Evolutionary conservation across 257 asterid genomes (phyloP).

Genomic region (Echium plantagineum): DNA sequence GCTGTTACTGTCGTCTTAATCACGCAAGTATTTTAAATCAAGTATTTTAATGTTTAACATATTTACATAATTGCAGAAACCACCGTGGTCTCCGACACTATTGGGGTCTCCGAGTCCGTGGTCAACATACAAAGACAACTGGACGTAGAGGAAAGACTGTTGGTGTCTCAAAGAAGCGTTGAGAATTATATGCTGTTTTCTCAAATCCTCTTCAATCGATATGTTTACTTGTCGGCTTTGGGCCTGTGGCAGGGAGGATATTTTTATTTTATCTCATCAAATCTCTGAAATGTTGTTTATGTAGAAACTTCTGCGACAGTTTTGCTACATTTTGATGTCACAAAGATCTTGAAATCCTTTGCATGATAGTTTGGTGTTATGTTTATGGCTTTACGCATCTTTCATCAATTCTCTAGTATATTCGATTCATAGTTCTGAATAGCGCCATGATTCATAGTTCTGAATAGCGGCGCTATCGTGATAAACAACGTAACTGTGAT

Average conservation of each 20-base stretch:
- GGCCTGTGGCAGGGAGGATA: neutral
- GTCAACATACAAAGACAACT: slow-evolving; percentile 94
- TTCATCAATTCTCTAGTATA: no score
- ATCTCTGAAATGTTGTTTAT: neutral
- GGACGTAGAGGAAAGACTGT: slow-evolving; percentile 95
- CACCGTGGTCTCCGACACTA: slow-evolving; percentile 94
- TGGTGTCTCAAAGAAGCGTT: slow-evolving; percentile 95
- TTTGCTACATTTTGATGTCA: neutral
- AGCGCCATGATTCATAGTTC: no score
- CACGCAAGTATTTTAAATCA: no score
- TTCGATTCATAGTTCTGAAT: no score
- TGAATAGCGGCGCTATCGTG: no score
- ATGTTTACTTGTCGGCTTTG: neutral
- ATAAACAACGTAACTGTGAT: no score
- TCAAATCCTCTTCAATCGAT: neutral
- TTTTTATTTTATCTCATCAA: no score
- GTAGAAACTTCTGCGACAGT: neutral
- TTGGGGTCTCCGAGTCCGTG: slow-evolving; percentile 95
- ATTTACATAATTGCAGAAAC: slow-evolving; percentile 27
- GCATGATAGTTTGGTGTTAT: neutral
- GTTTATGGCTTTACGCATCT: no score
- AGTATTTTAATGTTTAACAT: neutral
- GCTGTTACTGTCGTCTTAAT: neutral
- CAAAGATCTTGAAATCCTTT: no score
- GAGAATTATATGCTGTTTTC: neutral